Percentiles rank a stretch among this genome's conserved stretches.
These are phyloP conservation scores for Hydnomerulius pinastri DNA, from an alignment of 768 basidiomycete genomes.

Conservation along the genomic window DNA sequence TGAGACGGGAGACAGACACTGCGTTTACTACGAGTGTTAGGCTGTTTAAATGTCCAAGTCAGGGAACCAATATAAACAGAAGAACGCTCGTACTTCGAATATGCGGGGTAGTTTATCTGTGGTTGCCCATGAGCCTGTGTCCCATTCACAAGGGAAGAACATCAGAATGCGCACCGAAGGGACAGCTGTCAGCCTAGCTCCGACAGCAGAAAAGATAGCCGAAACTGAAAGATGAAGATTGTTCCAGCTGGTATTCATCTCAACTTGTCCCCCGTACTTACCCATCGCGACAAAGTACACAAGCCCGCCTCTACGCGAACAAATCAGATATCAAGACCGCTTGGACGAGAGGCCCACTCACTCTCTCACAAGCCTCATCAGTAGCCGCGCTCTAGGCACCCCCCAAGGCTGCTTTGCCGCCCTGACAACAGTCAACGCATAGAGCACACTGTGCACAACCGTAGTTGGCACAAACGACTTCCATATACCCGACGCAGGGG, in stretches of 20 bases:
- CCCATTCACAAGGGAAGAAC: neutral
- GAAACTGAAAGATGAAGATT: neutral
- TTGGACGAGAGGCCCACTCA: neutral
- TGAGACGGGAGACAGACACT: constrained; percentile 12
- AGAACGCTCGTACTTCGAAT: constrained; percentile 1
- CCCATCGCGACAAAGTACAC: constrained; percentile 12
- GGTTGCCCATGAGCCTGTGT: neutral
- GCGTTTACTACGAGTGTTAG: constrained; percentile 7
- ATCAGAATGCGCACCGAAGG: neutral
- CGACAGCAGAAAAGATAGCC: constrained; percentile 2
- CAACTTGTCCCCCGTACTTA: neutral
- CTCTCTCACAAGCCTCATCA: constrained; percentile 4
- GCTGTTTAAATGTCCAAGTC: neutral
- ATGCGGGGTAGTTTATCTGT: constrained; percentile 7
- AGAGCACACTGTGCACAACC: constrained; percentile 6
- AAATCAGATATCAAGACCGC: neutral
- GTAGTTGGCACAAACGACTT: constrained; percentile 2
- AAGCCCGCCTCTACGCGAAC: constrained; percentile 1
- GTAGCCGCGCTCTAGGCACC: neutral
- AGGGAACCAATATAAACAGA: neutral
- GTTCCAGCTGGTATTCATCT: neutral
- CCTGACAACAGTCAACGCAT: constrained; percentile 4
- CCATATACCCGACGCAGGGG: constrained; percentile 4
- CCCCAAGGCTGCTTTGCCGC: neutral
- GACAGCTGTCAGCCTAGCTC: neutral